These are phyloP conservation scores for Rasamsonia emersonii DNA, from an alignment of 2,329 filamentous ascomycete species.

Conservation along the genomic window DNA sequence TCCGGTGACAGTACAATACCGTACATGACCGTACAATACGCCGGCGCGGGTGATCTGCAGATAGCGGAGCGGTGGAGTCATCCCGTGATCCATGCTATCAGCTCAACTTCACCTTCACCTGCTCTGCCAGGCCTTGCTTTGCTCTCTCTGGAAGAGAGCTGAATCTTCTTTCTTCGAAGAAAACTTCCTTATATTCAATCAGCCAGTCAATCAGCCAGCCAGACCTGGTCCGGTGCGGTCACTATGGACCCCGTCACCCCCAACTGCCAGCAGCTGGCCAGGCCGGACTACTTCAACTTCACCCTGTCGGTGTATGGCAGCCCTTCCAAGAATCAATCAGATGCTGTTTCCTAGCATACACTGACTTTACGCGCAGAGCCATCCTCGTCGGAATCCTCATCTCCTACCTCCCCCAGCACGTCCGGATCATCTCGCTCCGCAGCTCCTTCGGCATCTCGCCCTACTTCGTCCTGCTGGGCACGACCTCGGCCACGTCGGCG, in stretches of 20 bases:
- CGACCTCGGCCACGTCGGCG: conserved; percentile 76
- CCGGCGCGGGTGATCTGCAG: no score
- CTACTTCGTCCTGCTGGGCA: conserved; percentile 89
- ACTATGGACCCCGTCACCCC: conserved; percentile 19
- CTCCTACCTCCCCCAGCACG: conserved; percentile 91
- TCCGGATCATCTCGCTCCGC: conserved; percentile 75
- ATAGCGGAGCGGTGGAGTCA: no score
- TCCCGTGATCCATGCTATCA: no score
- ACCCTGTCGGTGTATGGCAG: conserved; percentile 44
- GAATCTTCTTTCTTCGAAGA: no score
- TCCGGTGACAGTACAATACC: no score
- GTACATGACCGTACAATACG: no score
- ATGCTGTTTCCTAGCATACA: conserved; percentile 11
- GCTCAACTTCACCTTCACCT: no score
- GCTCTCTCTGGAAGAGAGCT: no score
- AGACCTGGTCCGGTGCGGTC: no score
- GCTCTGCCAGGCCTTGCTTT: no score
- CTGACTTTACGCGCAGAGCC: conserved; percentile 37
- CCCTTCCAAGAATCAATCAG: background rate
- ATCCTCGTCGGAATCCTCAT: conserved; percentile 81
- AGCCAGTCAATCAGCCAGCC: background rate
- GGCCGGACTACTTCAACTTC: conserved; percentile 46
- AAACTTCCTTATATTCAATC: no score
- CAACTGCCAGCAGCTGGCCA: conserved; percentile 44
- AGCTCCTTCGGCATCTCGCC: conserved; percentile 93